Base-by-base conservation (phyloP, 2,329 filamentous ascomycete species). In the Whalleya microplaca region DNA sequence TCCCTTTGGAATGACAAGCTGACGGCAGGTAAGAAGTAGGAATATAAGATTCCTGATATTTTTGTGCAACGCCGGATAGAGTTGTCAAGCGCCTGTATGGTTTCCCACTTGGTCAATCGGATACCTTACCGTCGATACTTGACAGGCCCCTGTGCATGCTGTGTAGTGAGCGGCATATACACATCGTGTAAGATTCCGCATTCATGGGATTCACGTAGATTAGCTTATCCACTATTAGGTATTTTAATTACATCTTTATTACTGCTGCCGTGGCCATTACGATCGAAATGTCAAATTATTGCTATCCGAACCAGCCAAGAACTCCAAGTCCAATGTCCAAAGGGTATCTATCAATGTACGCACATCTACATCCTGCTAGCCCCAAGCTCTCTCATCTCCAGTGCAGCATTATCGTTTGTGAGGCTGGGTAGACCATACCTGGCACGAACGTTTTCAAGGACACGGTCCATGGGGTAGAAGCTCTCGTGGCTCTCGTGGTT, bases 391-490 rank as follows among this genome's bases (percentile, higher is more conserved):
- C 61, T 67, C 71, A 74, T 69, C 54, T 73, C 71, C 16, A 73
- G 56, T 18, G 61, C 63, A 10, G 56, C 56, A 19, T 53, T 59
- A 18, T 66, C 64, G 10, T 63, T 62, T 2, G 66, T 59, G 1
- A 63, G 49, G 9, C 61, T 62, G 18, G 63, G 21, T 14, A 81
- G 68, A 1, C 71, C 64, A 54, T 76, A 74, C 53, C 80, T 72
- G 45, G 69, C 73, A 64, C 81, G 83, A 53, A 91, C 68, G 23
- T 79, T 70, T 27, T 82, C 74, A 2, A 94, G 78, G 2, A 85
- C 77, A 3, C 81, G 81, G 0, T 89, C 89, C 66, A 90, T 77
- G 14, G 82, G 79, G 69, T 89, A 96, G 55, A 90, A 84, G 66
- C 89, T 87, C 59, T 83, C 80, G 56, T 79, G 78, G 63, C 79